Evolutionary conservation across 345 rosid species (phyloP).

Genomic region (Clarkia xantiana): DNA sequence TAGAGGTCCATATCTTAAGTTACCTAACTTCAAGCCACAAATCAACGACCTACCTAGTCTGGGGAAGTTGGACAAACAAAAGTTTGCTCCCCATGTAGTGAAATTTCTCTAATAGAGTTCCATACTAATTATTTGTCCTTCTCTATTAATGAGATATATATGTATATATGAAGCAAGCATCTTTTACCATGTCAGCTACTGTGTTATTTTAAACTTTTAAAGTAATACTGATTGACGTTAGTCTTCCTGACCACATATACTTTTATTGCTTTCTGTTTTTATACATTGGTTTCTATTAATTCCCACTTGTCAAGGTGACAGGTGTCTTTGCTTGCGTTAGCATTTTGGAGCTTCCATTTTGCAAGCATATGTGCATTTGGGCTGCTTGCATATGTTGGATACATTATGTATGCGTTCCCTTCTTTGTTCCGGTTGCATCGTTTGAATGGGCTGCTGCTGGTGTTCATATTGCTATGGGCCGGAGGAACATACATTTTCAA

Average conservation of each 20-base stretch:
- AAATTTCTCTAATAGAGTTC: no score
- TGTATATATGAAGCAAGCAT: no score
- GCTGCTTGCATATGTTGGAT: constrained; percentile 92
- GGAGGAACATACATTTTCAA: constrained; percentile 90
- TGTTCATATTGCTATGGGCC: constrained; percentile 96
- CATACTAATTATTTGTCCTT: no score
- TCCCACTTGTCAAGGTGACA: constrained; percentile 24
- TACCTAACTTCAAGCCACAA: no score
- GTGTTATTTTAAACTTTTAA: not conserved
- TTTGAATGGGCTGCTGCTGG: constrained; percentile 83
- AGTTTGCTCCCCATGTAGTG: no score
- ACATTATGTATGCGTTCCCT: constrained; percentile 80
- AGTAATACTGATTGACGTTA: not conserved
- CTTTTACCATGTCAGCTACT: not conserved
- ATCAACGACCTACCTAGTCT: no score
- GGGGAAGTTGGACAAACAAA: no score
- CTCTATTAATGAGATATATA: no score
- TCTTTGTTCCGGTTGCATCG: constrained; percentile 82
- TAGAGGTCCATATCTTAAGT: no score
- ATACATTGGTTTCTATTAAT: constrained; percentile 6
- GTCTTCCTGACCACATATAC: no score
- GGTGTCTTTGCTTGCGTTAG: constrained; percentile 85
- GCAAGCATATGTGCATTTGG: constrained; percentile 93
- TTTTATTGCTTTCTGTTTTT: not conserved
- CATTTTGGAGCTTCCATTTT: constrained; percentile 97